Evolutionary conservation across 352 stramenopile genomes (phyloP).

Genomic region (Pythium coloratum): DNA sequence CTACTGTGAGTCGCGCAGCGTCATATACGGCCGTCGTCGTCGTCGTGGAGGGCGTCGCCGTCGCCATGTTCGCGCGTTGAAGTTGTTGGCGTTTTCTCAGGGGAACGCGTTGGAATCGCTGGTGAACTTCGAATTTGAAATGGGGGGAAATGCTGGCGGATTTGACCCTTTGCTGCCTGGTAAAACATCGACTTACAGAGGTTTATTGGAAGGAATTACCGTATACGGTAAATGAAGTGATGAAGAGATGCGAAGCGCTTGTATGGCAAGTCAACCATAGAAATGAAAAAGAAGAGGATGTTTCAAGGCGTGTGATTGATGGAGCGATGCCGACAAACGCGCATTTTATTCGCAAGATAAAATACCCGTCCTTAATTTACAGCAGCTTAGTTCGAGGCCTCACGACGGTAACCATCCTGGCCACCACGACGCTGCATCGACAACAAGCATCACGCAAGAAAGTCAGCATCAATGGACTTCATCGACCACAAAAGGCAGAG

Average conservation of each 20-base stretch:
- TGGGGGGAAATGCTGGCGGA: background rate
- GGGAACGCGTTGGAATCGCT: background rate
- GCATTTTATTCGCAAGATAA: conserved; percentile 76
- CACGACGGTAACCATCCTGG: conserved; percentile 88
- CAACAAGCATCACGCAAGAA: background rate
- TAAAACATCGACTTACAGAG: too few species aligned
- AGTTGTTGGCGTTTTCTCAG: background rate
- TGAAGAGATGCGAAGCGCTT: too few species aligned
- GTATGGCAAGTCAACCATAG: too few species aligned
- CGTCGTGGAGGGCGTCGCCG: background rate
- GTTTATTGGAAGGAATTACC: background rate
- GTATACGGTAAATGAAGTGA: background rate
- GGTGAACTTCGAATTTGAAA: background rate
- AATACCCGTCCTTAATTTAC: conserved; percentile 52
- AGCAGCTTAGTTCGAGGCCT: conserved; percentile 79
- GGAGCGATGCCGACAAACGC: conserved; percentile 57
- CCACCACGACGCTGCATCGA: conserved; percentile 53
- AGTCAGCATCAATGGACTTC: background rate
- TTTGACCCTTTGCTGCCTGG: background rate
- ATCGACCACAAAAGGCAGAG: too few species aligned
- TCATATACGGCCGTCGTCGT: background rate
- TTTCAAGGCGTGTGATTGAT: conserved; percentile 12
- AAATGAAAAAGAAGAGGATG: background rate
- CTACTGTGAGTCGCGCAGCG: conserved; percentile 23
- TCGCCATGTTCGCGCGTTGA: conserved; percentile 4